Percentiles rank a stretch among this genome's conserved stretches.
These are phyloP conservation scores for Arabis alpina DNA, from an alignment of 345 rosid genomes.

Conservation along the genomic window DNA sequence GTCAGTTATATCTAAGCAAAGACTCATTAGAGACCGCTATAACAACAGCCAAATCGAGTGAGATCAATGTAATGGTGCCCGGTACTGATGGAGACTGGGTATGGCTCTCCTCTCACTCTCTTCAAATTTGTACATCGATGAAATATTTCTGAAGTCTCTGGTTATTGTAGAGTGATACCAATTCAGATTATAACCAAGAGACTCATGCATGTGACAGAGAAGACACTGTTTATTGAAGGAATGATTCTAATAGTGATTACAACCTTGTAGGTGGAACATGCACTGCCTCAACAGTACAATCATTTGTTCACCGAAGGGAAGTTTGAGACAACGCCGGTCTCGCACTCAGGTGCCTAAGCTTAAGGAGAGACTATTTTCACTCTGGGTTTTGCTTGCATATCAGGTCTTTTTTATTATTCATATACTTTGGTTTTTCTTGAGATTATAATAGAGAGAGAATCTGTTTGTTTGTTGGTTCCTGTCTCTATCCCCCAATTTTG, in stretches of 20 bases:
- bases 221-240: constrained; percentile 1
- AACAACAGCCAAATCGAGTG: constrained; percentile 95
- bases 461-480: constrained; percentile 35
- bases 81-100: constrained; percentile 85
- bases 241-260: constrained; percentile 20
- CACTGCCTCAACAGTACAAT: constrained; percentile 83
- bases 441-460: constrained; percentile 30
- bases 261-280: constrained; percentile 75
- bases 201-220: background rate
- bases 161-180: constrained; percentile 1
- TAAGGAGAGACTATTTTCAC: constrained; percentile 27
- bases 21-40: constrained; percentile 73
- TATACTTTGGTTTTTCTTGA: constrained; percentile 32
- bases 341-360: constrained; percentile 91
- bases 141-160: constrained; percentile 1
- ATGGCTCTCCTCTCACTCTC: constrained; percentile 36
- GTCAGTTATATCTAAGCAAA: constrained; percentile 85
- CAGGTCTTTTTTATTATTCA: constrained; percentile 4
- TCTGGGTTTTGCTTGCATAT: constrained; percentile 36
- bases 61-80: constrained; percentile 89
- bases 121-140: background rate
- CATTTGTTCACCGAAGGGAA: constrained; percentile 69
- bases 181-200: background rate
- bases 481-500: constrained; percentile 27
- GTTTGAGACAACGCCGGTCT: constrained; percentile 83